Percentiles rank a stretch among this genome's conserved stretches.
These are phyloP conservation scores for Ceratocystis lukuohia DNA, from an alignment of 2,329 filamentous ascomycete species.

Conservation along the genomic window DNA sequence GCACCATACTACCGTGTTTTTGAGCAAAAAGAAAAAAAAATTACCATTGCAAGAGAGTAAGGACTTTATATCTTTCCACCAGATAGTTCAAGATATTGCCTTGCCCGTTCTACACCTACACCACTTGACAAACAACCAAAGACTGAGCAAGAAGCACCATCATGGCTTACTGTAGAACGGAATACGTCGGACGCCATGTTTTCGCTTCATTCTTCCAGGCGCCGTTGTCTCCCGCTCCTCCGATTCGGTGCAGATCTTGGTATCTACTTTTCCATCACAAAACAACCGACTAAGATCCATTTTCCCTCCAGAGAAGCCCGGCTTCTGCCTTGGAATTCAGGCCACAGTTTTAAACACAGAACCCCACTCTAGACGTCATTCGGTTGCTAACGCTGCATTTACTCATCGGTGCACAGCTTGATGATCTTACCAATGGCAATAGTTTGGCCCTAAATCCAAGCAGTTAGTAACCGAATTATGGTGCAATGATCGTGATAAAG, in stretches of 20 bases:
- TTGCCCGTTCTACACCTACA: too few relatives aligned
- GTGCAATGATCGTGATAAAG: background rate
- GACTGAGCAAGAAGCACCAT: too few relatives aligned
- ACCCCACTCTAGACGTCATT: conserved; percentile 9
- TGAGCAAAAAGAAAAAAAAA: background rate
- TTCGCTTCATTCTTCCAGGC: background rate
- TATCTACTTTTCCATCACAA: background rate
- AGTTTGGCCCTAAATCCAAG: conserved; percentile 64
- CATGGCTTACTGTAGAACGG: background rate
- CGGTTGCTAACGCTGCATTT: conserved; percentile 21
- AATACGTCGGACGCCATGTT: background rate
- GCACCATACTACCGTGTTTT: background rate
- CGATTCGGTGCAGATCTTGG: background rate
- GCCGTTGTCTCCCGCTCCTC: background rate
- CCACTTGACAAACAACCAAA: too few relatives aligned
- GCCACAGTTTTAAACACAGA: background rate
- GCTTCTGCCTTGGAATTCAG: conserved; percentile 1
- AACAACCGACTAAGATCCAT: background rate
- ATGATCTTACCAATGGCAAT: conserved; percentile 99
- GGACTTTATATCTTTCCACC: background rate
- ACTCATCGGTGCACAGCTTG: conserved; percentile 50
- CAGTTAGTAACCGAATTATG: background rate
- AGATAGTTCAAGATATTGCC: too few relatives aligned
- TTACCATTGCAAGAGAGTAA: background rate
- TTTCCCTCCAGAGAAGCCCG: background rate